These are phyloP conservation scores for Hericium erinaceus DNA, from an alignment of 768 basidiomycete genomes.

Conservation along the genomic window DNA sequence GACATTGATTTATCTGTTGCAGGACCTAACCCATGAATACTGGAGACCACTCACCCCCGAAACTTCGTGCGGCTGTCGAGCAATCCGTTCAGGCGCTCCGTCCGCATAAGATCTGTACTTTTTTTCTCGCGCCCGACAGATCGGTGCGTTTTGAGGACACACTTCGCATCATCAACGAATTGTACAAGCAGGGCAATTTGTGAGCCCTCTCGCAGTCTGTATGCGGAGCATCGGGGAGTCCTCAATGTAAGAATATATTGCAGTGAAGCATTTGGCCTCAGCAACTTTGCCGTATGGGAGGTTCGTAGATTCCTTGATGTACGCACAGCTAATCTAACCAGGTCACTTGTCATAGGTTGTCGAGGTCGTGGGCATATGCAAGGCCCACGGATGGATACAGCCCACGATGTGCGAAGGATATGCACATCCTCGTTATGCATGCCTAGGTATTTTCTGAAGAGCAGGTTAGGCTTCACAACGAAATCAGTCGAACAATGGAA, in stretches of 20 bases:
- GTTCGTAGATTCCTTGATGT: constrained; percentile 8
- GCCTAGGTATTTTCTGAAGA: not conserved
- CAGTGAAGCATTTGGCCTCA: constrained; percentile 52
- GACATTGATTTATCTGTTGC: not conserved
- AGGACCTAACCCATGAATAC: constrained; percentile 30
- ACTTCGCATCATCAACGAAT: constrained; percentile 39
- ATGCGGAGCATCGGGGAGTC: not conserved
- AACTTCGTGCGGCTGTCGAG: constrained; percentile 35
- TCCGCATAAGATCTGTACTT: constrained; percentile 36
- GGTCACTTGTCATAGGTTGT: constrained; percentile 22
- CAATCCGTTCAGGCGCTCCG: constrained; percentile 37
- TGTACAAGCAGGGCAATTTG: constrained; percentile 52
- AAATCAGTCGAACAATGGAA: constrained; percentile 38
- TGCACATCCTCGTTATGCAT: constrained; percentile 3
- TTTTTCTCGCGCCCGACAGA: constrained; percentile 53
- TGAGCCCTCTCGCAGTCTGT: constrained; percentile 17
- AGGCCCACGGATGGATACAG: constrained; percentile 40
- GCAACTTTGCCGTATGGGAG: constrained; percentile 54
- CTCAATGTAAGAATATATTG: not conserved
- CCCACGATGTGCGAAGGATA: constrained; percentile 51
- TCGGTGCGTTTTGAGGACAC: constrained; percentile 49
- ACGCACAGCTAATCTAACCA: too few relatives aligned
- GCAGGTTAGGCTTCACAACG: constrained; percentile 33
- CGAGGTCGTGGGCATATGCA: constrained; percentile 50
- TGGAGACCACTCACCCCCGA: constrained; percentile 34